Conservation (phyloP, 2,329 filamentous ascomycete species). For the Erysiphe neolycopersici region DNA sequence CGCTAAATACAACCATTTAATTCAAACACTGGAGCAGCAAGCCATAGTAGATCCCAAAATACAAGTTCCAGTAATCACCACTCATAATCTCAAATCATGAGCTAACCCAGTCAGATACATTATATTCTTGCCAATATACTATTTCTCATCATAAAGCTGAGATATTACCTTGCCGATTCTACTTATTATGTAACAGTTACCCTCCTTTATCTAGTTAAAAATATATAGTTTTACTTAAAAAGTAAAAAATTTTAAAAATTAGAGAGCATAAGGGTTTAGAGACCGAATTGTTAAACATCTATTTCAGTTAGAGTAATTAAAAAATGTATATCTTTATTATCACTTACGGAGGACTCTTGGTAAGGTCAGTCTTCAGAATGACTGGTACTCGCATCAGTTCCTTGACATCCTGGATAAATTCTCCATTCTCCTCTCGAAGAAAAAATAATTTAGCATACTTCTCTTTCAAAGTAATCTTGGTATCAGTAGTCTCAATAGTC, state of each 20-base stretch:
- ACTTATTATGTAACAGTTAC: no score
- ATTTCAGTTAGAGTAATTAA: constrained; percentile 15
- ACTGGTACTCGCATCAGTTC: constrained; percentile 97
- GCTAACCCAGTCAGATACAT: no score
- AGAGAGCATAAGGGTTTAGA: constrained; percentile 45
- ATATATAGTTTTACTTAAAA: no score
- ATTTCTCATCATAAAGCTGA: no score
- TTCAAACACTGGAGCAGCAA: no score
- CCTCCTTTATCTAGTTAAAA: no score
- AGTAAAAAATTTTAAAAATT: not conserved
- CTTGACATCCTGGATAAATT: constrained; percentile 93
- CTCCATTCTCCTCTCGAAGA: constrained; percentile 71
- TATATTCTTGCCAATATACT: no score
- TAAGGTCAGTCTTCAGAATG: constrained; percentile 91
- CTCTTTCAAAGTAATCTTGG: constrained; percentile 73
- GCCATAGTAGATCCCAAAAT: no score
- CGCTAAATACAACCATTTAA: no score
- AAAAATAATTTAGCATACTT: constrained; percentile 82
- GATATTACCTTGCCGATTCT: no score
- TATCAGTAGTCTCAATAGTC: constrained; percentile 44
- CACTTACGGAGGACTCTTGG: constrained; percentile 97
- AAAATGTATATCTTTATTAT: not conserved
- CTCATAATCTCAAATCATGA: no score
- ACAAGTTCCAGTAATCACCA: no score
- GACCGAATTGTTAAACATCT: constrained; percentile 68